Evolutionary conservation across 148 eudicot genomes (phyloP).

Genomic region (Limonium bicolor): DNA sequence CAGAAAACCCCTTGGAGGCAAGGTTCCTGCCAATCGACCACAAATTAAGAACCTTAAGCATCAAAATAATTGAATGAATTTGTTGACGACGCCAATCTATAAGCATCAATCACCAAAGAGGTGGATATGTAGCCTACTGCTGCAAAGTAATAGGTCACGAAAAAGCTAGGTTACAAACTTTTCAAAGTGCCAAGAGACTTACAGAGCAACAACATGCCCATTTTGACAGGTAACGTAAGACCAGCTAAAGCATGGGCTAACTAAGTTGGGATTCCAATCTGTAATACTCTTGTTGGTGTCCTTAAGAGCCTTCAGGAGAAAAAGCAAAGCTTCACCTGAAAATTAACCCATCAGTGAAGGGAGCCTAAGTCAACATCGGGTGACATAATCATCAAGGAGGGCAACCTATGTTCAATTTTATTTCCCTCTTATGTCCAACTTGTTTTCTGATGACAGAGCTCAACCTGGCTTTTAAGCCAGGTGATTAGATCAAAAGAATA

Average conservation of each 20-base stretch:
- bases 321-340: constrained; percentile 69
- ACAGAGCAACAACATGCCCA: constrained; percentile 72
- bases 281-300: constrained; percentile 40
- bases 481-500: too few relatives aligned
- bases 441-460: too few relatives aligned
- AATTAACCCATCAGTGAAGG: too few relatives aligned
- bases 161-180: too few relatives aligned
- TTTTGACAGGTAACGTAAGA: constrained; percentile 59
- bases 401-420: neutral
- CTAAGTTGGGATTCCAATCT: constrained; percentile 49
- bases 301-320: constrained; percentile 42
- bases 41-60: too few relatives aligned
- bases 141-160: neutral
- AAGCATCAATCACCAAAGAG: neutral
- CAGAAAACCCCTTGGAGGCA: constrained; percentile 42
- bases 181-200: constrained; percentile 18
- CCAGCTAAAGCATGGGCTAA: constrained; percentile 93
- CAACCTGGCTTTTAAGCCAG: too few relatives aligned
- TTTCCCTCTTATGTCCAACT: neutral
- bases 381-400: neutral
- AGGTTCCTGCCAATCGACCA: too few relatives aligned
- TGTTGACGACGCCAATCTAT: too few relatives aligned
- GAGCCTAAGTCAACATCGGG: neutral
- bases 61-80: neutral
- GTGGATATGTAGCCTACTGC: too few relatives aligned